Base-by-base conservation (phyloP, 192 early-diverging fungal species). In the Dimargaris cristalligena region DNA sequence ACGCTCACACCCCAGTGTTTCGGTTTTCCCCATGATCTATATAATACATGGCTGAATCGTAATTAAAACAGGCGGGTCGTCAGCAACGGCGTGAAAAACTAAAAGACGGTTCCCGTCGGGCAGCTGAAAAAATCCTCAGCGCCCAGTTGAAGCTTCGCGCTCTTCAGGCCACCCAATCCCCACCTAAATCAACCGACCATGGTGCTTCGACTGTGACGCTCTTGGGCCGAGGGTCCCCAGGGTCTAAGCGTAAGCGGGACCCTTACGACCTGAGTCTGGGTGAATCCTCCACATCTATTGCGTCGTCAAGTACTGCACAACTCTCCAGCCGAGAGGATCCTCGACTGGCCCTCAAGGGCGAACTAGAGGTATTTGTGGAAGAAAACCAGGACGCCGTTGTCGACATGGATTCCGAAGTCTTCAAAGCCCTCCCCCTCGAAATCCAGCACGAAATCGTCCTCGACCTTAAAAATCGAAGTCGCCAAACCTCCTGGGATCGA, bases 381-480 rank as follows among this genome's bases (percentile, higher is more conserved):
- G 61, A 71, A 25, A 57, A 69, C 4, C 62, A 73, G 38, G 70
- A 71, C 26, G 51, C 65, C 10, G 73, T 81, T 23, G 54, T 89
- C n/a, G 78, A 91, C 62, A 77, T 86, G n/a, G 85, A 92, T 52
- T 90, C 90, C 0, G 78, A 77, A 1, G 71, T 63, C 10, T 97
- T 97, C 66, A 68, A 77, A 47, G 63, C 76, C 0, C 73, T 97
- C 23, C 80, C 91, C 4, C 63, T 80, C 0, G 90, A 94, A 60
- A 67, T 83, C 20, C 96, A 97, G 69, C 89, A 95, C 67, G 92
- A 97, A 65, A 78, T 99, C 44, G 79, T 99, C 26, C 76, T 86
- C n/a, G 90, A 90, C 34, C 74, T 94, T 18, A 91, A 91, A 58
- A 68, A 77, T 13, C 80, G 80, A 41, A 88, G 87, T 6, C 78